Conservation (phyloP, 352 stramenopile genomes). For the Phytophthora macrochlamydospora region DNA sequence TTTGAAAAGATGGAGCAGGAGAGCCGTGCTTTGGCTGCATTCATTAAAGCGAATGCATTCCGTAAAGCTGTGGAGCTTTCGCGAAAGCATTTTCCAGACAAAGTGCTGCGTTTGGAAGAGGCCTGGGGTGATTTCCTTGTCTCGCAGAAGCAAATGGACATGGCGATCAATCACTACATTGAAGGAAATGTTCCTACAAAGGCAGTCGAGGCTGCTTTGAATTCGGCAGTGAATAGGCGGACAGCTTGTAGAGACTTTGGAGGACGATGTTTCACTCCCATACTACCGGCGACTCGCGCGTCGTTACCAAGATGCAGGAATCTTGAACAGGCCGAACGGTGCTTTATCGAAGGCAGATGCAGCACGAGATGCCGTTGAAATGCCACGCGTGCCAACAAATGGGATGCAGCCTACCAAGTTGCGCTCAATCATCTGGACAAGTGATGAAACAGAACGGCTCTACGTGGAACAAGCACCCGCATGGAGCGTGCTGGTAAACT, state of each 20-base stretch:
- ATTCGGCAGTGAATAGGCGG: constrained; percentile 92
- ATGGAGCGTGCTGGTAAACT: constrained; percentile 91
- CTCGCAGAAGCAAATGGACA: constrained; percentile 94
- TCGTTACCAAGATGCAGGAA: constrained; percentile 91
- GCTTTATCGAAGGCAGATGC: constrained; percentile 93
- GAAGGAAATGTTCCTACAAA: constrained; percentile 93
- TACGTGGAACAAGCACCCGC: constrained; percentile 93
- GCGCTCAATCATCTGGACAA: constrained; percentile 92
- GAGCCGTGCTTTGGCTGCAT: constrained; percentile 88
- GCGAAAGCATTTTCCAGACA: constrained; percentile 89
- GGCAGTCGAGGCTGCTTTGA: constrained; percentile 92
- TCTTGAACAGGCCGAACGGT: constrained; percentile 89
- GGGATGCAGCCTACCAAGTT: constrained; percentile 93
- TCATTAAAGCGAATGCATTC: constrained; percentile 93
- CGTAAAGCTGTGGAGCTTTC: constrained; percentile 93
- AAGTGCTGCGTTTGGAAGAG: constrained; percentile 92
- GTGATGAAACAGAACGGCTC: constrained; percentile 90
- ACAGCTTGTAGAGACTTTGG: constrained; percentile 92
- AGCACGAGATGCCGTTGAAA: constrained; percentile 91
- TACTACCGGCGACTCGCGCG: constrained; percentile 90
- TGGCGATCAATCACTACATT: constrained; percentile 97
- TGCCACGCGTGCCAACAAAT: constrained; percentile 94
- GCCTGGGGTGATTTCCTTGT: constrained; percentile 95
- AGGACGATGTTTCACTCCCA: constrained; percentile 88
- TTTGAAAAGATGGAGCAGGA: constrained; percentile 95